phyloP scores from a whole-genome alignment of 495 filamentous ascomycete species.

The Annulohypoxylon moriforme region DNA sequence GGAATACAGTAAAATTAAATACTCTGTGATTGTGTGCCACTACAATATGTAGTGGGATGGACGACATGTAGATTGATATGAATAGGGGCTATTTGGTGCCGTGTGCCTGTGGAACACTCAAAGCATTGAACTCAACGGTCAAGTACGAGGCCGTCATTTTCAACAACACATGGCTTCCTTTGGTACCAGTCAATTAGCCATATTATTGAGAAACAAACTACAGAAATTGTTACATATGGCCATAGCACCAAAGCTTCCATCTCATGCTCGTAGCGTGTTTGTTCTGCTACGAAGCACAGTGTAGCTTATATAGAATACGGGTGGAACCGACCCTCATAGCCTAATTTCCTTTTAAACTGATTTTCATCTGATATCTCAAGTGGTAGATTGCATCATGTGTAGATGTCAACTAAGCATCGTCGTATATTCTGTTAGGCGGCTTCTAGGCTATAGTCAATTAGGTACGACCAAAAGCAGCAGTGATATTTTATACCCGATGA shows the following conservation, averaged over 20 bases:
- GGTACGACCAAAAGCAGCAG: no score
- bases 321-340: not conserved
- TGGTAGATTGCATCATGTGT: not conserved
- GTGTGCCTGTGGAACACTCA: not conserved
- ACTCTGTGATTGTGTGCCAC: slow-evolving; percentile 20
- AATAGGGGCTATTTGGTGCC: not conserved
- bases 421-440: no score
- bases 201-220: not conserved
- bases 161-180: not conserved
- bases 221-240: not conserved
- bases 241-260: not conserved
- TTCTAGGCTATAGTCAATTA: no score
- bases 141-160: slow-evolving; percentile 8
- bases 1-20: slow-evolving; percentile 13
- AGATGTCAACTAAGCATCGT: not conserved
- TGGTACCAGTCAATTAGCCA: not conserved
- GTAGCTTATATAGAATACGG: not conserved
- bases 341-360: not conserved
- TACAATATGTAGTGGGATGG: slow-evolving; percentile 20
- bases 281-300: not conserved
- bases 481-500: no score
- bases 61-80: not conserved
- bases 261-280: not conserved
- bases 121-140: not conserved
- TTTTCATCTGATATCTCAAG: not conserved